Percentiles rank a stretch among this genome's conserved stretches.
phyloP scores from a whole-genome alignment of 768 basidiomycete species.

The Candolleomyces efflorescens region DNA sequence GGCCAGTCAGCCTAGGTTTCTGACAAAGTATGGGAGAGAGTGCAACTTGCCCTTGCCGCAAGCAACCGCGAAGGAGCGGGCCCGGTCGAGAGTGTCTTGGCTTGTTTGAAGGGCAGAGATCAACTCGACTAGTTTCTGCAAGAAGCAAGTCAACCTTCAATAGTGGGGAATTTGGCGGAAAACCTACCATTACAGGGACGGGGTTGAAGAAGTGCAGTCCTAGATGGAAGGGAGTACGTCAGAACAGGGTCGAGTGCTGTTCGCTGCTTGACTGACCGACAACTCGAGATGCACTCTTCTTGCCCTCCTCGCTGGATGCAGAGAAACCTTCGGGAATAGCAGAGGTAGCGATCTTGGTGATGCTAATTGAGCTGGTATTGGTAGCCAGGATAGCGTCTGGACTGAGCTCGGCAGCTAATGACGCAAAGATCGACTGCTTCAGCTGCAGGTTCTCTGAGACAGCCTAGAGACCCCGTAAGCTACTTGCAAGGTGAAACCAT shows the following conservation, averaged over 20 bases:
- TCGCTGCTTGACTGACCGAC: conserved; percentile 54
- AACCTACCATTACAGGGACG: conserved; percentile 87
- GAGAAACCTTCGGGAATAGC: conserved; percentile 57
- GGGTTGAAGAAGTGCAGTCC: conserved; percentile 96
- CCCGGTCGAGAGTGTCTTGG: conserved; percentile 64
- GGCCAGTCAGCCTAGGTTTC: neutral
- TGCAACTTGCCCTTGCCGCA: conserved; percentile 76
- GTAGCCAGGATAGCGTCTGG: conserved; percentile 80
- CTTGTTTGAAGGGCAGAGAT: conserved; percentile 93
- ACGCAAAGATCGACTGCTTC: conserved; percentile 74
- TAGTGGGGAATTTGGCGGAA: neutral
- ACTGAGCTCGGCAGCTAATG: conserved; percentile 62
- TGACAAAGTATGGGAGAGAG: neutral
- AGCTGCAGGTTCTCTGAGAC: conserved; percentile 80
- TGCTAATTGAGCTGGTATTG: conserved; percentile 92
- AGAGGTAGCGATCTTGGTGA: conserved; percentile 88
- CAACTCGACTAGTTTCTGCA: conserved; percentile 88
- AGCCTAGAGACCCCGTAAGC: conserved; percentile 44
- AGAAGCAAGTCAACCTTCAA: neutral
- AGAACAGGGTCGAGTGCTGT: neutral
- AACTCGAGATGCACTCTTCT: conserved; percentile 64
- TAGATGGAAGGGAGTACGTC: conserved; percentile 24
- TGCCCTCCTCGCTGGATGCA: conserved; percentile 60
- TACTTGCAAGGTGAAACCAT: neutral
- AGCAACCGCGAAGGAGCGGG: conserved; percentile 77